A percentile compares a stretch with the other conserved stretches of the same genome.
Evolutionary conservation across 164 flowering plant species (phyloP).

Genomic region (Sextonia rubra): DNA sequence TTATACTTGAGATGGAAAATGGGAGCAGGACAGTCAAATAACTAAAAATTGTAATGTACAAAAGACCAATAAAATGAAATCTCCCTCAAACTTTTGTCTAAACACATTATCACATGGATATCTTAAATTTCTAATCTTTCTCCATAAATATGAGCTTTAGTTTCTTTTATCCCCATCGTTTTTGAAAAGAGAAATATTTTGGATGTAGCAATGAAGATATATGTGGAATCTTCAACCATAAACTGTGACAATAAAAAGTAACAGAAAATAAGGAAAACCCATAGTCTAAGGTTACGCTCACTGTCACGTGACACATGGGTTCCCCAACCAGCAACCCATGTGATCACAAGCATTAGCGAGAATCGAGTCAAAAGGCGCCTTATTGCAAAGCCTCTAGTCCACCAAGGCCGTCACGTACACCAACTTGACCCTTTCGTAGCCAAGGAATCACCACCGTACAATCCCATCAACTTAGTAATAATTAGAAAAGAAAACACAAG

Average conservation of each 20-base stretch:
- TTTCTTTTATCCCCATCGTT: too few relatives aligned
- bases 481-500: too few relatives aligned
- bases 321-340: background rate
- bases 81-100: too few relatives aligned
- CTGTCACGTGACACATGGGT: background rate
- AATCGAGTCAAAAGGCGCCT: background rate
- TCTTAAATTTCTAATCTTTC: too few relatives aligned
- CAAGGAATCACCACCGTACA: conserved; percentile 6
- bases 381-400: background rate
- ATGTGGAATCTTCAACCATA: background rate
- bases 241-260: background rate
- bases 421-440: background rate
- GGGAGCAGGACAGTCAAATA: too few relatives aligned
- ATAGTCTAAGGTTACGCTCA: background rate
- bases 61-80: too few relatives aligned
- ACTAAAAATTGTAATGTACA: too few relatives aligned
- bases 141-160: too few relatives aligned
- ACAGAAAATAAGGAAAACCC: conserved; percentile 2
- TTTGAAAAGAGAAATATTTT: background rate
- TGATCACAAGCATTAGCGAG: background rate
- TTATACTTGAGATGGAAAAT: too few relatives aligned
- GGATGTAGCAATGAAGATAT: background rate
- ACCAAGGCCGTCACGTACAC: background rate
- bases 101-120: too few relatives aligned
- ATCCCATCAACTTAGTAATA: too few relatives aligned